phyloP scores from a whole-genome alignment of 139 green algal genomes.

The Volvox africanus region DNA sequence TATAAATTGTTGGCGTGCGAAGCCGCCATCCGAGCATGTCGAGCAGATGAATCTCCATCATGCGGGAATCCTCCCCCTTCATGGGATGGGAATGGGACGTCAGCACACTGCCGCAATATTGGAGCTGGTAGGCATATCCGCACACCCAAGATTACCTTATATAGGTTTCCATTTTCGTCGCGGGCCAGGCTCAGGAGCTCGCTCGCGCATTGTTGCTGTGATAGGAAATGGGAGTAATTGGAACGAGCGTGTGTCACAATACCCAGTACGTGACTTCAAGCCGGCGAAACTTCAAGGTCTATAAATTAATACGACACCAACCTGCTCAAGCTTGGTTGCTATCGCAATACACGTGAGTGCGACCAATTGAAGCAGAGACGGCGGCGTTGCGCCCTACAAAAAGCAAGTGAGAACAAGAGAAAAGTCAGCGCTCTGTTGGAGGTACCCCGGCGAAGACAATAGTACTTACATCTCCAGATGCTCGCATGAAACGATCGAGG shows the following conservation, averaged over 20 bases:
- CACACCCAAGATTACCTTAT: constrained; percentile 7
- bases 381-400: background rate
- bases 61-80: constrained; percentile 7
- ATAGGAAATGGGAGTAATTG: too few species aligned
- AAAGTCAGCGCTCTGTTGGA: background rate
- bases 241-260: too few species aligned
- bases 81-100: too few species aligned
- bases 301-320: background rate
- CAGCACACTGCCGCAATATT: too few species aligned
- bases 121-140: background rate
- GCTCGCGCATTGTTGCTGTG: constrained; percentile 18
- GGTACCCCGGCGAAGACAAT: background rate
- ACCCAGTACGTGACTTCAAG: background rate
- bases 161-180: constrained; percentile 29
- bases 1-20: constrained; percentile 38
- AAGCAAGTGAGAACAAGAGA: background rate
- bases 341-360: constrained; percentile 19
- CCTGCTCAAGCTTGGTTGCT: constrained; percentile 26
- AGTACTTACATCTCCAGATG: background rate
- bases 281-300: background rate
- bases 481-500: constrained; percentile 19
- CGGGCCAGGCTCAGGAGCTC: constrained; percentile 17
- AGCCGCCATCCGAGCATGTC: constrained; percentile 14
- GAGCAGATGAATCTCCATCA: constrained; percentile 35
- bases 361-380: constrained; percentile 23